phyloP scores from a whole-genome alignment of 306 rosid genomes.

The Citrullus mucosospermus region DNA sequence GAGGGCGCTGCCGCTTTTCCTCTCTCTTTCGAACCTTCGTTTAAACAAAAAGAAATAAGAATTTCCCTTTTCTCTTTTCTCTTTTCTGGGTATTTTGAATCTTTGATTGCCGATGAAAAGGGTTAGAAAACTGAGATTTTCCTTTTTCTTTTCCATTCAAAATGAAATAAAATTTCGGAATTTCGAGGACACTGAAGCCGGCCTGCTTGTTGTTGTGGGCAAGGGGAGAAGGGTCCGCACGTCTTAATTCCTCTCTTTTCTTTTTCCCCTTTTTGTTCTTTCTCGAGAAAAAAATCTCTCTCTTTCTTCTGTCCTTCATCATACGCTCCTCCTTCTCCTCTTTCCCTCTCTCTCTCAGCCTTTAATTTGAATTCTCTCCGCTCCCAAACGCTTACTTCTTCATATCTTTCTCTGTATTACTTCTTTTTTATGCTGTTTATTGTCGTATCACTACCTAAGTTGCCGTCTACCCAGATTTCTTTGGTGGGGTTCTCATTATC shows the following conservation, averaged over 20 bases:
- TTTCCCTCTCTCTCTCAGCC: constrained; percentile 9
- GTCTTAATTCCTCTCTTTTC: not conserved
- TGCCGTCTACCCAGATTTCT: not conserved
- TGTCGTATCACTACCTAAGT: not conserved
- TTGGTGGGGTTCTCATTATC: not conserved
- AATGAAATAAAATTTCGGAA: not conserved
- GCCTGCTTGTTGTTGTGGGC: not conserved
- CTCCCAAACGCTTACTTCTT: constrained; percentile 29
- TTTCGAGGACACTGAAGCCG: not conserved
- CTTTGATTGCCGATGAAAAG: not conserved
- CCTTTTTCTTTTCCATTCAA: too few species aligned
- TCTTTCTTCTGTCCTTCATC: not conserved
- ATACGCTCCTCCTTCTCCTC: not conserved
- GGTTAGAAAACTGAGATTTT: not conserved
- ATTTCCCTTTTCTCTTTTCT: not conserved
- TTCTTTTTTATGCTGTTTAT: constrained; percentile 4
- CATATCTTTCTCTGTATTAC: not conserved
- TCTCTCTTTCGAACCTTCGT: not conserved
- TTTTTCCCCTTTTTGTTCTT: not conserved
- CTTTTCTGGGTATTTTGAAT: not conserved
- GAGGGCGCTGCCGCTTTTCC: not conserved
- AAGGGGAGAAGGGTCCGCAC: too few species aligned
- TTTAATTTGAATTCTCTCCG: constrained; percentile 49
- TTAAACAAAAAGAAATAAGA: too few species aligned
- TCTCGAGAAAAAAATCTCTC: not conserved